Base-by-base conservation (phyloP, 352 stramenopile species). In the Globisporangium paddicum region DNA sequence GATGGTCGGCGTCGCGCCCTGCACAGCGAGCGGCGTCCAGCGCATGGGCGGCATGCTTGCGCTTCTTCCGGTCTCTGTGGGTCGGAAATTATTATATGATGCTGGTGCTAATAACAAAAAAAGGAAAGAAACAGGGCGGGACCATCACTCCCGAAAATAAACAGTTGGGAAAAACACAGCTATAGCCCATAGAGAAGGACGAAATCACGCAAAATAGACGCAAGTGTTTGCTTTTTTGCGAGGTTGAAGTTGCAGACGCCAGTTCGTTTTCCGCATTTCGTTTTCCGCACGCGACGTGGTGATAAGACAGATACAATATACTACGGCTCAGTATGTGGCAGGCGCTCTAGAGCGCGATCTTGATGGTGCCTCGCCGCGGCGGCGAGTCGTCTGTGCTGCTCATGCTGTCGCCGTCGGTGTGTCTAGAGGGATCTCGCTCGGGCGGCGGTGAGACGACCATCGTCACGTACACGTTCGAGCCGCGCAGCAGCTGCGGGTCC, bases 1-100 rank as follows among this genome's bases (percentile, higher is more conserved):
- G 63, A 94, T 84, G 30, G 80, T 81, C n/a, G 83, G 83, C 55
- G 75, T 70, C 41, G 61, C 62, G 58, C 65, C 70, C 32, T 73
- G 63, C 18, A 77, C 69, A 14, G 64, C 53, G 41, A 89, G 65
- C 49, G 70, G 55, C 58, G 86, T 73, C 83, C 80, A 93, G 54
- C 79, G 81, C 71, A 93, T 79, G 68, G 73, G 69, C 70, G 53
- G 46, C 53, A 66, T 66, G 23, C 45, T 23, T 35, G 3, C 34
- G 34, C 3, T 16, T 28, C 19, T 49, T 49, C 25, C 45, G 25
- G 26, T 26, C 26, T 53, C 25, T 35, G n/a, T n/a, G n/a, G n/a
- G n/a, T n/a, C n/a, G n/a, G n/a, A n/a, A n/a, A n/a, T n/a, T n/a
- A n/a, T n/a, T n/a, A n/a, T n/a, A n/a, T n/a, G n/a, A n/a, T n/a